phyloP scores from a whole-genome alignment of 1,139 yeast species.

The Hemisphaericaspora subhashii region DNA sequence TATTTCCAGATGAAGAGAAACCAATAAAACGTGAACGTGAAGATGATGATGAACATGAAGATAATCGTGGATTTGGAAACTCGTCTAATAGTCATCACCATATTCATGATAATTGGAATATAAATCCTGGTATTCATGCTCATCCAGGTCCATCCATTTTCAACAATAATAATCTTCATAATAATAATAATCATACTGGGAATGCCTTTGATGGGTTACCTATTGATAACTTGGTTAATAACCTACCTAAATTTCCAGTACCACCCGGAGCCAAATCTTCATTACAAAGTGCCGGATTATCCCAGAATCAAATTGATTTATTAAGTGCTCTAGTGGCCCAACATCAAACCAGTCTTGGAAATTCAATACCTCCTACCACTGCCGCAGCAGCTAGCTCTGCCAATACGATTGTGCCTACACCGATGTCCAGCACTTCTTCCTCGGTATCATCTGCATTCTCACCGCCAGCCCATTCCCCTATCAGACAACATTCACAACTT shows the following conservation, averaged over 20 bases:
- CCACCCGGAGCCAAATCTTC: slow-evolving; percentile 72
- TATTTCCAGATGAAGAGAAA: slow-evolving; percentile 78
- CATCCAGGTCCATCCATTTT: neutral
- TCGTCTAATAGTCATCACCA: slow-evolving; percentile 7
- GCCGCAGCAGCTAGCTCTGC: slow-evolving; percentile 10
- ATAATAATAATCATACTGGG: slow-evolving; percentile 1
- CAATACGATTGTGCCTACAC: slow-evolving; percentile 6
- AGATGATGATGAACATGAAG: slow-evolving; percentile 10
- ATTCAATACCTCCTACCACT: slow-evolving; percentile 16
- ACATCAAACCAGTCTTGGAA: slow-evolving; percentile 48
- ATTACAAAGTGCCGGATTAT: slow-evolving; percentile 61
- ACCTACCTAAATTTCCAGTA: slow-evolving; percentile 61
- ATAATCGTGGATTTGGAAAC: slow-evolving; percentile 4
- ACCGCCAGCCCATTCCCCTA: slow-evolving; percentile 17
- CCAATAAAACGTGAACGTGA: slow-evolving; percentile 33
- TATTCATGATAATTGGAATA: slow-evolving; percentile 8
- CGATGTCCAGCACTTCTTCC: slow-evolving; percentile 6
- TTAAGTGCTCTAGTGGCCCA: slow-evolving; percentile 72
- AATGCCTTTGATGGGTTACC: slow-evolving; percentile 1
- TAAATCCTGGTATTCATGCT: neutral
- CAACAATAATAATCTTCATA: slow-evolving; percentile 5
- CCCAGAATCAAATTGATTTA: slow-evolving; percentile 68
- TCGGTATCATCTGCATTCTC: slow-evolving; percentile 8
- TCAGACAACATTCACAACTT: slow-evolving; percentile 23
- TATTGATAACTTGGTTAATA: slow-evolving; percentile 4